These are phyloP conservation scores for Fusarium succisae DNA, from an alignment of 2,329 filamentous ascomycete species.

Conservation along the genomic window DNA sequence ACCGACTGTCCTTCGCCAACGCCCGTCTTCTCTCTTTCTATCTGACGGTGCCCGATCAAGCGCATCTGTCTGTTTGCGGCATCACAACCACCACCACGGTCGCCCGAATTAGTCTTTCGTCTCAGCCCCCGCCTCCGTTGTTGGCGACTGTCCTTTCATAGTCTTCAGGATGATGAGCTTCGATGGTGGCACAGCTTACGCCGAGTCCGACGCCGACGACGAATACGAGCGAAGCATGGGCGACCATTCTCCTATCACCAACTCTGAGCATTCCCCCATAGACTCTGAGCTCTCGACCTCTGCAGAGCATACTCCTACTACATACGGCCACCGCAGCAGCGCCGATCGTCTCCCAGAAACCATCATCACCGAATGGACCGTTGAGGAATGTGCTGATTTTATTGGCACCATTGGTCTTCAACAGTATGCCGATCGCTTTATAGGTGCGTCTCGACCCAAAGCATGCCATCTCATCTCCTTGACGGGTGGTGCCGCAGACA, in stretches of 20 bases:
- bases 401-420: constrained; percentile 80
- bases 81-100: constrained; percentile 20
- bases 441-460: constrained; percentile 68
- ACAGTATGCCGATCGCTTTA: constrained; percentile 84
- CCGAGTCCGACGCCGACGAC: constrained; percentile 84
- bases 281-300: constrained; percentile 76
- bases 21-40: constrained; percentile 13
- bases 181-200: constrained; percentile 74
- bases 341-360: constrained; percentile 76
- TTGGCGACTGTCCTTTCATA: constrained; percentile 26
- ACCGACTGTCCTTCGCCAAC: constrained; percentile 14
- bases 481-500: background rate
- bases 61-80: constrained; percentile 21
- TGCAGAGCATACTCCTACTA: constrained; percentile 81
- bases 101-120: constrained; percentile 13
- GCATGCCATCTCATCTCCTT: background rate
- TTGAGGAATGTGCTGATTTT: constrained; percentile 91
- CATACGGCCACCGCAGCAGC: constrained; percentile 73
- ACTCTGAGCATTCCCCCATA: constrained; percentile 75
- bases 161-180: constrained; percentile 62
- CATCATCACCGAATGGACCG: constrained; percentile 81
- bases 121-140: constrained; percentile 2
- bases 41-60: constrained; percentile 21
- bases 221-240: constrained; percentile 81
- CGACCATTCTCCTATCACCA: constrained; percentile 73